Base-by-base conservation (phyloP, 73 alveolate species). In the Effrenium voratum region DNA sequence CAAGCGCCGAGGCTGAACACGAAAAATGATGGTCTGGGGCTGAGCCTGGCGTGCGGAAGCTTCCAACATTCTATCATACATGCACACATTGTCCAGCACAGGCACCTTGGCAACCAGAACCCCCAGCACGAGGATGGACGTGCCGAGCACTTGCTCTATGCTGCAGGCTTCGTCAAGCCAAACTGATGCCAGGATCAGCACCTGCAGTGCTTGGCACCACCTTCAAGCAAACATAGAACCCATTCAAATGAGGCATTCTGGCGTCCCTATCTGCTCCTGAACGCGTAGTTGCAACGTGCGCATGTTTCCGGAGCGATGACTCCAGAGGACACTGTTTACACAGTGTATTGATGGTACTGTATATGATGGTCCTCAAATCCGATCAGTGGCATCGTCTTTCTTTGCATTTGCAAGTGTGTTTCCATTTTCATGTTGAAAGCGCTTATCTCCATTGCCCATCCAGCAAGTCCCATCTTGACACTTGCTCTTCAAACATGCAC, bases 161-260 rank as follows among this genome's bases (percentile, higher is more conserved):
- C 84, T 50, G 76, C 73, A 47, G 28, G 60, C 94, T 86, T 86
- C 94, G 38, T 86, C 94, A 32, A 86, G 70, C 94, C 94, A 86
- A 22, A 86, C 63, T 4, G 94, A 82, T 8, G 94, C 94, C 77
- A 86, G 70, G 68, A 86, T 60, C 16, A 86, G 83, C 68, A 86
- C 94, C 94, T 86, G 81, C 15, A 13, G 57, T 3, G 28, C 0
- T 28, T 43, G 0, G 36, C 87, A 34, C 59, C 19, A 28, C 57
- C 86, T 4, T 13, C 32, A 24, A 13, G 52, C 68, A 13, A 55
- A 22, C 68, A 55, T 22, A 55, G 68, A 10, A 55, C 10, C 68
- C 10, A 55, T 10, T 13, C 30, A 22, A 10, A 22, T 22, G 30
- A 13, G 68, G 10, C 68, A 55, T n/a, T n/a, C n/a, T n/a, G n/a